Evolutionary conservation across 2,329 filamentous ascomycete species (phyloP), one percentile per base, ranked within the genome.

Genomic region (Colletotrichum spinosum): DNA sequence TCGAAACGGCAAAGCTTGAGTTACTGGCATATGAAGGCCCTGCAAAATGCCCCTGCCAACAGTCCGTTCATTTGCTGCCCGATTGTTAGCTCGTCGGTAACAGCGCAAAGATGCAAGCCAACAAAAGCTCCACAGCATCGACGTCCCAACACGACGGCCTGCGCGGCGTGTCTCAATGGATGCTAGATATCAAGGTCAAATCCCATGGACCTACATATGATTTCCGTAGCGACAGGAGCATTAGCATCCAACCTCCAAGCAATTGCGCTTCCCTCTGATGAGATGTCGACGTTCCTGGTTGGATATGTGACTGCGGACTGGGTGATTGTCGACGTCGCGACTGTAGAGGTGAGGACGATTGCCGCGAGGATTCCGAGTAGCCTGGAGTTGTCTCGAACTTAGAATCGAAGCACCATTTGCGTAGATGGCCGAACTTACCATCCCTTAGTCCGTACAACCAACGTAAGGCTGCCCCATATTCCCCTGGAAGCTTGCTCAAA

Each of bases 401-500:
- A 4, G 17, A 48, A 8, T 33, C 4, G 9, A 9, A 45, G 10
- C 45, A 11, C 17, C 11, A 48, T 12, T 34, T 7, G 8, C 6
- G n/a, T 15, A 15, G 10, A 34, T 5, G 17, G 10, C 45, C 9
- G 25, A 9, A 38, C 33, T 8, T 25, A 51, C 39, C 56, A 69
- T 63, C 70, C 68, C 34, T 69, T 70, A 34, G 64, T 64, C 12
- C 57, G 48, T n/a, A 69, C 48, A 15, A 72, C 49, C 3, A 72
- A 44, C 35, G 66, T 68, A 17, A 69, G 25, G 12, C 69, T 65
- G 2, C 69, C 70, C n/a, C 65, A 64, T 0, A 53, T 60, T 1
- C 70, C 69, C 9, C 69, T 54, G 15, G 59, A 68, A 1, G 69
- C 70, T 11, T 70, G 63, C 33, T 72, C 70, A 10, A 71, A 70